Conservation (phyloP, 2,329 filamentous ascomycete genomes). For the Stagonosporopsis cucurbitacearum region DNA sequence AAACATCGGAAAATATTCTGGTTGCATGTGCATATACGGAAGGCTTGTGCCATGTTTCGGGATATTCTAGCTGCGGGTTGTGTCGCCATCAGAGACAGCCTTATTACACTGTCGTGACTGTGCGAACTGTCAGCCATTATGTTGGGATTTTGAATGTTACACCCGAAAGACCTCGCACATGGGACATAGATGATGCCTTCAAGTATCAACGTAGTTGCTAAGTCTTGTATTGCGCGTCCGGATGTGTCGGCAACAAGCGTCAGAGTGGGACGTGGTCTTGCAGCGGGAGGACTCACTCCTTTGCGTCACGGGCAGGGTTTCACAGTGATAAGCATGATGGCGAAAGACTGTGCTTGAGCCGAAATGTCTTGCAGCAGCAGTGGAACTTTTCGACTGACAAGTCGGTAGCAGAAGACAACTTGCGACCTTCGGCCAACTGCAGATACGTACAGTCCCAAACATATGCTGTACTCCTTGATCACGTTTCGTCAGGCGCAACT, state of each 20-base stretch:
- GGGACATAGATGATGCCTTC: slow-evolving; percentile 5
- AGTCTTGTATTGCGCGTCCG: slow-evolving; percentile 5
- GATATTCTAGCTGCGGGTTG: slow-evolving; percentile 19
- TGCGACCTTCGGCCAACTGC: slow-evolving; percentile 4
- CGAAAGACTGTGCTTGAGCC: slow-evolving; percentile 5
- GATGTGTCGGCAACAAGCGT: background rate
- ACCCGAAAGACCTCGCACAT: background rate
- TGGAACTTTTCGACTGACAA: background rate
- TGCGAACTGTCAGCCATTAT: slow-evolving; percentile 7
- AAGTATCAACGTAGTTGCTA: background rate
- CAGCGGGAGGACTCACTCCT: background rate
- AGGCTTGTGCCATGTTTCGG: slow-evolving; percentile 15
- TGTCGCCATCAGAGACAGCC: slow-evolving; percentile 3
- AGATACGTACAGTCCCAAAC: background rate
- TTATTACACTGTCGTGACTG: slow-evolving; percentile 7
- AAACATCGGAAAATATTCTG: slow-evolving; percentile 12
- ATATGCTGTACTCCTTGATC: slow-evolving; percentile 3
- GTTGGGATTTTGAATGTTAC: slow-evolving; percentile 1
- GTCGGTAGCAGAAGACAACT: slow-evolving; percentile 1
- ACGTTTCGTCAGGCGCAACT: background rate
- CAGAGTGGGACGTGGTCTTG: slow-evolving; percentile 1
- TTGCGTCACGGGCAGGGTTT: slow-evolving; percentile 1
- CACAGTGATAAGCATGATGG: background rate
- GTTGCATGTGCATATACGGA: slow-evolving; percentile 12
- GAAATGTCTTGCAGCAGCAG: slow-evolving; percentile 6